Evolutionary conservation across 2,329 filamentous ascomycete genomes (phyloP).

Genomic region (Shiraia bambusicola): DNA sequence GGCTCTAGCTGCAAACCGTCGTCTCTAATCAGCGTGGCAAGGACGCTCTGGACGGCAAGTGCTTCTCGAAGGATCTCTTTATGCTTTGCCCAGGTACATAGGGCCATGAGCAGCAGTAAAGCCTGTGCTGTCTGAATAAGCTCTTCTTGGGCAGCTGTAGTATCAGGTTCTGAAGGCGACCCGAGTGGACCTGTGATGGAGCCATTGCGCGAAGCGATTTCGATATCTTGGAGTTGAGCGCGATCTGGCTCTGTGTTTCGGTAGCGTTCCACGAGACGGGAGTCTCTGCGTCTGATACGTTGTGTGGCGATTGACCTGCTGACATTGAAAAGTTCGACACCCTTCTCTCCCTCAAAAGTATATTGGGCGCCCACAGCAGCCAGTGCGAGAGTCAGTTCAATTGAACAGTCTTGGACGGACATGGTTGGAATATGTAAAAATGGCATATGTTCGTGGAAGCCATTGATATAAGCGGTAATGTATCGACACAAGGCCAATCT

Average conservation of each 20-base stretch:
- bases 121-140: conserved; percentile 67
- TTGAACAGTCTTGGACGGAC: conserved; percentile 62
- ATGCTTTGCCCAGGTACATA: conserved; percentile 62
- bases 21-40: conserved; percentile 58
- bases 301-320: conserved; percentile 57
- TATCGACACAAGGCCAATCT: conserved; percentile 69
- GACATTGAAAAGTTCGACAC: conserved; percentile 59
- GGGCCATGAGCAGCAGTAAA: conserved; percentile 61
- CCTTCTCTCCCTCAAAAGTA: conserved; percentile 54
- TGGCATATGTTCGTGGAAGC: conserved; percentile 62
- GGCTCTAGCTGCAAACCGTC: conserved; percentile 56
- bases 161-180: conserved; percentile 27
- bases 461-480: conserved; percentile 68
- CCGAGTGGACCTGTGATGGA: conserved; percentile 32
- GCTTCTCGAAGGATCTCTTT: conserved; percentile 59
- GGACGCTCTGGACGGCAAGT: conserved; percentile 57
- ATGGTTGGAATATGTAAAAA: conserved; percentile 70
- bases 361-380: conserved; percentile 69
- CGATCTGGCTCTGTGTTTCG: conserved; percentile 22
- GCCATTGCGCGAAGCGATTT: conserved; percentile 13
- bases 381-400: conserved; percentile 68
- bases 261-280: conserved; percentile 43
- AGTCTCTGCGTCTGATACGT: conserved; percentile 54
- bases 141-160: conserved; percentile 20
- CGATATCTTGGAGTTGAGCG: conserved; percentile 19